Conservation (phyloP, 495 filamentous ascomycete genomes). For the Lophium mytilinum region DNA sequence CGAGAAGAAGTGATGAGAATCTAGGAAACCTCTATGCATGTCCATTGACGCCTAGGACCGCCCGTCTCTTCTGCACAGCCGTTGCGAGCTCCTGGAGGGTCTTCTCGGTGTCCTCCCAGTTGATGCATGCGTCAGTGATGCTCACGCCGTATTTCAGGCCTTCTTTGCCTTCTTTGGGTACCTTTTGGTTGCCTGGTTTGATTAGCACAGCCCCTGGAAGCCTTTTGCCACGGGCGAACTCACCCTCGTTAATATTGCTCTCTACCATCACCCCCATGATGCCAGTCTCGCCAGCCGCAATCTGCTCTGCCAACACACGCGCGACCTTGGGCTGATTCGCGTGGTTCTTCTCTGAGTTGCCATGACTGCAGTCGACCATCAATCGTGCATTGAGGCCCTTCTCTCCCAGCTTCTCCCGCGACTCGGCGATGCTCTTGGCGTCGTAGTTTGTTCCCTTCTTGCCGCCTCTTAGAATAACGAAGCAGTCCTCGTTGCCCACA, state of each 20-base stretch:
- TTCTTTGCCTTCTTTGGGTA: slow-evolving; percentile 77
- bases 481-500: slow-evolving; percentile 94
- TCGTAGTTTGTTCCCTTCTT: slow-evolving; percentile 94
- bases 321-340: slow-evolving; percentile 97
- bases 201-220: neutral
- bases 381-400: slow-evolving; percentile 62
- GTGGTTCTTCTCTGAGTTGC: slow-evolving; percentile 94
- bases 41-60: slow-evolving; percentile 34
- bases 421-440: slow-evolving; percentile 66
- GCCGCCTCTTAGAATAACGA: slow-evolving; percentile 91
- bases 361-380: slow-evolving; percentile 98
- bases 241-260: slow-evolving; percentile 90
- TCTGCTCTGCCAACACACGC: slow-evolving; percentile 69
- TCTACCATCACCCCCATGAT: slow-evolving; percentile 99
- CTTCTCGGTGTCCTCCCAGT: slow-evolving; percentile 83
- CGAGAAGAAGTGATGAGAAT: neutral
- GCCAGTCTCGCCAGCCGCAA: slow-evolving; percentile 68
- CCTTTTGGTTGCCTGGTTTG: slow-evolving; percentile 73
- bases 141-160: slow-evolving; percentile 91
- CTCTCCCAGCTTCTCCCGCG: slow-evolving; percentile 60
- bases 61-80: slow-evolving; percentile 64
- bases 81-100: slow-evolving; percentile 73
- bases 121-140: slow-evolving; percentile 97
- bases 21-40: slow-evolving; percentile 3
- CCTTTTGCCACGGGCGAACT: slow-evolving; percentile 9